Conservation (phyloP, 306 rosid species). For the Urtica urens region DNA sequence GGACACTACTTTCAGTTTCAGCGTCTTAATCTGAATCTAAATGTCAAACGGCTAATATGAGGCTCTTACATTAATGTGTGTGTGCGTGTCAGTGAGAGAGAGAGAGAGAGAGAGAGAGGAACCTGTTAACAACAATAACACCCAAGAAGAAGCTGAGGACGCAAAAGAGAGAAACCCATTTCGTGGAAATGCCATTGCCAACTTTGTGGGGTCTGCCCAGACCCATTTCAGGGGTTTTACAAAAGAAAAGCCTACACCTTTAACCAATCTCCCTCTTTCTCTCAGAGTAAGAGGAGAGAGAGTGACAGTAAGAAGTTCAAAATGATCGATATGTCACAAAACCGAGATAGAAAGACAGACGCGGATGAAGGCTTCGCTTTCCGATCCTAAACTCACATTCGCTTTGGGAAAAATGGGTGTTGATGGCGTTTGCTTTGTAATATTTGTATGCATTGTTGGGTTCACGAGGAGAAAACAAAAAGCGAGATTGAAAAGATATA, state of each 20-base stretch:
- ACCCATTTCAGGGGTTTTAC: constrained; percentile 28
- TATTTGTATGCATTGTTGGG: not conserved
- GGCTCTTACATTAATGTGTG: no score
- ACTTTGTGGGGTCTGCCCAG: constrained; percentile 38
- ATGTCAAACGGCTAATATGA: no score
- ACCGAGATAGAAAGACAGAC: not conserved
- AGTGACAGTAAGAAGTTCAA: constrained; percentile 2
- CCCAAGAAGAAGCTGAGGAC: constrained; percentile 52
- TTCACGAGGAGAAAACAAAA: constrained; percentile 9
- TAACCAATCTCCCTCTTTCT: constrained; percentile 18
- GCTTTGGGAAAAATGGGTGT: constrained; percentile 8
- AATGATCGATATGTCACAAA: not conserved
- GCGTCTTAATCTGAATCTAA: not conserved
- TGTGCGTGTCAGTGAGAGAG: constrained; percentile 4
- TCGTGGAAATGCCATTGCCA: constrained; percentile 42
- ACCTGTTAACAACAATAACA: constrained; percentile 48
- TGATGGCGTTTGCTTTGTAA: constrained; percentile 7
- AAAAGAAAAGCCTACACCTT: constrained; percentile 15
- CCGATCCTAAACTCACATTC: not conserved
- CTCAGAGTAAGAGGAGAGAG: not conserved
- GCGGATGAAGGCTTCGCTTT: constrained; percentile 1
- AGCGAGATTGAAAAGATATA: not conserved
- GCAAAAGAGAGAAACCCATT: constrained; percentile 49
- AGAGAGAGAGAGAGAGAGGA: constrained; percentile 12
- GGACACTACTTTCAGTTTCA: no score